Evolutionary conservation across 2,329 filamentous ascomycete genomes (phyloP), one percentile per base, ranked within the genome.

Genomic region (Aspergillus fructus): DNA sequence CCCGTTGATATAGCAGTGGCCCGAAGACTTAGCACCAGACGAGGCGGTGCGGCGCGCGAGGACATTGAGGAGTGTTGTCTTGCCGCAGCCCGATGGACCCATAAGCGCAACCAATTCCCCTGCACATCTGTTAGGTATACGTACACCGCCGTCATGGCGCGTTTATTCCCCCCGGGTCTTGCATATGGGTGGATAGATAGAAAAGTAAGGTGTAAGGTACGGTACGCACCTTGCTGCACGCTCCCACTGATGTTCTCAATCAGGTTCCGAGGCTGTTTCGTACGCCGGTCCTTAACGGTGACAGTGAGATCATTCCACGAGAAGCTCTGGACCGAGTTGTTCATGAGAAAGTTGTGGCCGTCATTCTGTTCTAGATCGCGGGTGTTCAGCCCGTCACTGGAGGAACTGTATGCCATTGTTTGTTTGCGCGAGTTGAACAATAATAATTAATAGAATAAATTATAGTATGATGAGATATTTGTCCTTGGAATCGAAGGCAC

Each of bases 11-110:
- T 83, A 79, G 13, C 86, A 78, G 3, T 78, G 71, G 15, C 84
- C 83, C 30, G 81, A 71, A 6, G 83, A 79, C 5, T 78, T 79
- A 2, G 85, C 79, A 3, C 82, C 81, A 1, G 83, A 78, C 0
- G 79, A 78, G 12, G 78, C 77, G 60, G 77, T 77, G 59, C 87
- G 80, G 56, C 85, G 83, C 6, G 91, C 90, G 13, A 96, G 84
- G 5, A 89, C 85, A 70, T 96, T 93, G 37, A 96, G 81, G 0
- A 96, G 81, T 0, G 91, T 96, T 0, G 91, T 94, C 73, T 96
- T 96, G 50, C 91, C 91, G 56, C 85, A 77, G 24, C 79, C 78
- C n/a, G 78, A 85, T 8, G 90, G 90, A 23, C 91, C 91, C 89
- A 96, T 93, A 46, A 96, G 75, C 40, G 91, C 91, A 59, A 91